These are phyloP conservation scores for Gynochthodes officinalis DNA, from an alignment of 257 asterid species.

Conservation along the genomic window DNA sequence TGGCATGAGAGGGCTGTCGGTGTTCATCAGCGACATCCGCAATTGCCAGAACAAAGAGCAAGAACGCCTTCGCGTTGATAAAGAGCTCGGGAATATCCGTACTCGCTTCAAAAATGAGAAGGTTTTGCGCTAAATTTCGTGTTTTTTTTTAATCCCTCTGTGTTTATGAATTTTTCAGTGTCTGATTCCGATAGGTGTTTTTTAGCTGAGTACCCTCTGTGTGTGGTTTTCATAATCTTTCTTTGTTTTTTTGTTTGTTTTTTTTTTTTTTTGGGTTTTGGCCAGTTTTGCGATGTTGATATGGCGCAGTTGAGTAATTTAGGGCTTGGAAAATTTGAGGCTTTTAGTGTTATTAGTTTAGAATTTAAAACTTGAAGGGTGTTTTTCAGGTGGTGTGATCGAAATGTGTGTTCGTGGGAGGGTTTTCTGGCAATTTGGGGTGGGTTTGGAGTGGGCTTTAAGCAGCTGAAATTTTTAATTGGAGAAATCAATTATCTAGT, in stretches of 20 bases:
- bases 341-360: background rate
- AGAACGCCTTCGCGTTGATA: constrained; percentile 97
- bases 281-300: background rate
- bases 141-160: background rate
- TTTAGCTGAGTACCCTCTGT: constrained; percentile 3
- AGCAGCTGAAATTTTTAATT: background rate
- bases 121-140: constrained; percentile 31
- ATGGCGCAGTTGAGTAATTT: background rate
- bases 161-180: background rate
- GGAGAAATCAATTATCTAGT: background rate
- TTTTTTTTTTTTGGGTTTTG: background rate
- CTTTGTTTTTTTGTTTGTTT: too few relatives aligned
- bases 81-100: constrained; percentile 89
- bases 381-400: background rate
- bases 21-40: constrained; percentile 91
- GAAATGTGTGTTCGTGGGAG: constrained; percentile 8
- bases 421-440: background rate
- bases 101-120: constrained; percentile 90
- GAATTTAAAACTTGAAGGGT: background rate
- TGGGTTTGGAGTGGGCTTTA: background rate
- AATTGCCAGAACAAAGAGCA: constrained; percentile 95
- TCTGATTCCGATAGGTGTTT: background rate
- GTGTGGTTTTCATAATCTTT: too few relatives aligned
- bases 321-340: background rate
- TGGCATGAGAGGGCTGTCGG: constrained; percentile 99